Percentiles rank a stretch among this genome's conserved stretches.
Conservation (phyloP, 345 rosid species). For the Citropsis articulata region DNA sequence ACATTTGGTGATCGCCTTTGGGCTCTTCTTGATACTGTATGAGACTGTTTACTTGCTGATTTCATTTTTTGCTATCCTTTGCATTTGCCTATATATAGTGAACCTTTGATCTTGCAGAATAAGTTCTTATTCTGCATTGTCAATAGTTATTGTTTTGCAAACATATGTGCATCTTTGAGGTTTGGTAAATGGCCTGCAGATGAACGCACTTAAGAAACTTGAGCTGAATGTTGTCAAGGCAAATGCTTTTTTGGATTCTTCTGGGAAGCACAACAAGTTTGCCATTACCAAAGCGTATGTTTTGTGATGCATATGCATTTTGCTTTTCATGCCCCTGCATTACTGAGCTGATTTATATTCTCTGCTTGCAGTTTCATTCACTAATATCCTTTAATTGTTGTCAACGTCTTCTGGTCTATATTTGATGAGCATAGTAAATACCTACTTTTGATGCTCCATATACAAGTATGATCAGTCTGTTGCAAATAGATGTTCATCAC, state of each 20-base stretch:
- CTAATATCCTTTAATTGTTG: neutral
- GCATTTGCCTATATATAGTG: neutral
- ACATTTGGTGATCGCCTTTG: slow-evolving; percentile 99
- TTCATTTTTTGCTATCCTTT: neutral
- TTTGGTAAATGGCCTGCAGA: slow-evolving; percentile 44
- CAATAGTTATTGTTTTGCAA: neutral
- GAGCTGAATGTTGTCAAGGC: slow-evolving; percentile 94
- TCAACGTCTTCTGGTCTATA: neutral
- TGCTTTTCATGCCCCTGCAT: neutral
- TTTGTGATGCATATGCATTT: slow-evolving; percentile 6
- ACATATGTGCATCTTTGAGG: neutral
- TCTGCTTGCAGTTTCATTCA: neutral
- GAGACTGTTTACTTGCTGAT: neutral
- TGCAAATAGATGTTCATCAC: neutral
- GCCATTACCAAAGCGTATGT: slow-evolving; percentile 82
- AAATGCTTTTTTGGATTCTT: slow-evolving; percentile 82
- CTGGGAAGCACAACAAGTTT: slow-evolving; percentile 93
- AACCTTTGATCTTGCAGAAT: neutral
- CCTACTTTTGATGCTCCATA: neutral
- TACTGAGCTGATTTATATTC: neutral
- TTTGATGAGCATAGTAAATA: neutral
- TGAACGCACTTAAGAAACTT: slow-evolving; percentile 88
- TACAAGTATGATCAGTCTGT: neutral
- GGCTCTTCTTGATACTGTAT: slow-evolving; percentile 90
- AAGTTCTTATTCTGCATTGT: neutral